A percentile compares a stretch with the other conserved stretches of the same genome.
Conservation (phyloP, 140 eudicot genomes). For the Ambrosia hybrid region DNA sequence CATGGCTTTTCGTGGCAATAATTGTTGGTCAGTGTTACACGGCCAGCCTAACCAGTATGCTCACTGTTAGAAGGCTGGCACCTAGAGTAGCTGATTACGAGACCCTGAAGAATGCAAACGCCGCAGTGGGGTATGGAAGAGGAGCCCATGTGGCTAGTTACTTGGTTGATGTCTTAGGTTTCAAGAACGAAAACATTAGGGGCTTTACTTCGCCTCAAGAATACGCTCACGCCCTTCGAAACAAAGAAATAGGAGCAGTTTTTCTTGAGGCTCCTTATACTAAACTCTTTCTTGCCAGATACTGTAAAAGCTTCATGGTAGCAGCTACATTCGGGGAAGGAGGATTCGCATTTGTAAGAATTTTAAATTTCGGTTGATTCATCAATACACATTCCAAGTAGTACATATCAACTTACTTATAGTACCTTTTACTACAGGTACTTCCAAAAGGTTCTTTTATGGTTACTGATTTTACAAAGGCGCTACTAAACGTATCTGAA, state of each 20-base stretch:
- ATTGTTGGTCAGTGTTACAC: slow-evolving; percentile 54
- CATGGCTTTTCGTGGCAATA: slow-evolving; percentile 50
- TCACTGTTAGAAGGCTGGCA: slow-evolving; percentile 42
- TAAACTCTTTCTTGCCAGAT: slow-evolving; percentile 53
- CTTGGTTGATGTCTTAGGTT: slow-evolving; percentile 36
- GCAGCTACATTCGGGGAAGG: slow-evolving; percentile 48
- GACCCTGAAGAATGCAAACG: slow-evolving; percentile 32
- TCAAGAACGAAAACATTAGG: slow-evolving; percentile 24
- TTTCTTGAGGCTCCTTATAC: slow-evolving; percentile 45
- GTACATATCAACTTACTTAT: slow-evolving; percentile 3
- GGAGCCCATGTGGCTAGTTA: slow-evolving; percentile 38
- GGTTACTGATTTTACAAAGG: slow-evolving; percentile 44
- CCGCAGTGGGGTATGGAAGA: slow-evolving; percentile 32
- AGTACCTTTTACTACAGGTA: slow-evolving; percentile 28
- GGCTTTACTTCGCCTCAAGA: slow-evolving; percentile 32
- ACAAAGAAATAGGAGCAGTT: slow-evolving; percentile 39
- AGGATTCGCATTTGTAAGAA: slow-evolving; percentile 52
- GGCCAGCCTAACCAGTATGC: slow-evolving; percentile 58
- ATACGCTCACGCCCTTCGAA: slow-evolving; percentile 28
- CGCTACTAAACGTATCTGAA: slow-evolving; percentile 43
- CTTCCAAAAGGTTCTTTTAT: slow-evolving; percentile 44
- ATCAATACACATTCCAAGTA: background rate
- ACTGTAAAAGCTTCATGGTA: slow-evolving; percentile 44
- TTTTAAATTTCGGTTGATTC: background rate
- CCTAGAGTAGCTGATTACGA: slow-evolving; percentile 36